These are phyloP conservation scores for Irpex rosettiformis DNA, from an alignment of 1,284 basidiomycete species.

Conservation along the genomic window DNA sequence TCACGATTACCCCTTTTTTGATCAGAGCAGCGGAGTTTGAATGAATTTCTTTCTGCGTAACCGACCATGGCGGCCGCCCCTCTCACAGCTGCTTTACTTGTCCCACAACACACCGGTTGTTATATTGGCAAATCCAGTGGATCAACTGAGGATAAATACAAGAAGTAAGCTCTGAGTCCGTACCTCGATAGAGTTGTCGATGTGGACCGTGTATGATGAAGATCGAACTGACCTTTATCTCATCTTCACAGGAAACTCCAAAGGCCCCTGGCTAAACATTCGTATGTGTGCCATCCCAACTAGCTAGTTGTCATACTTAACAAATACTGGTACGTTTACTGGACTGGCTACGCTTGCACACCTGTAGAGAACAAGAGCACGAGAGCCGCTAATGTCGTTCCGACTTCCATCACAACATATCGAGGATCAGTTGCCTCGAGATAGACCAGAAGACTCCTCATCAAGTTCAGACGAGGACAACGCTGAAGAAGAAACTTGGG, in stretches of 20 bases:
- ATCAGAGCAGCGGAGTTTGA: neutral
- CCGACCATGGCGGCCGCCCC: neutral
- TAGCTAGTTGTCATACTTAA: too few species aligned
- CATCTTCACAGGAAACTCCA: too few species aligned
- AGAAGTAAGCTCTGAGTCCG: too few species aligned
- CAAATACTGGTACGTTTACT: too few species aligned
- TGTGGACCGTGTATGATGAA: too few species aligned
- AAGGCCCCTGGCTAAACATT: too few species aligned
- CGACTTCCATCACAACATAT: conserved; percentile 5
- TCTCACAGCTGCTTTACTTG: neutral
- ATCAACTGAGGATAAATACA: neutral
- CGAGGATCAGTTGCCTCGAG: neutral
- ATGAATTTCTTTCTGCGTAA: neutral
- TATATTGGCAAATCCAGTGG: neutral
- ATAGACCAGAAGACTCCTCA: neutral
- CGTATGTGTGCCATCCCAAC: neutral
- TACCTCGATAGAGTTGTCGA: too few species aligned
- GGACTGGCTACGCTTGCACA: too few species aligned
- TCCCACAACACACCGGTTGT: neutral
- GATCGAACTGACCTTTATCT: too few species aligned
- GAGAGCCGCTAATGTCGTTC: neutral
- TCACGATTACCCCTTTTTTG: neutral
- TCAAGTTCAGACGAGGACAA: conserved; percentile 20
- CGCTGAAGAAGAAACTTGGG: conserved; percentile 60
- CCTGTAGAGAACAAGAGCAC: neutral